phyloP scores from a whole-genome alignment of 2,329 filamentous ascomycete species.

The Talaromyces sp. region DNA sequence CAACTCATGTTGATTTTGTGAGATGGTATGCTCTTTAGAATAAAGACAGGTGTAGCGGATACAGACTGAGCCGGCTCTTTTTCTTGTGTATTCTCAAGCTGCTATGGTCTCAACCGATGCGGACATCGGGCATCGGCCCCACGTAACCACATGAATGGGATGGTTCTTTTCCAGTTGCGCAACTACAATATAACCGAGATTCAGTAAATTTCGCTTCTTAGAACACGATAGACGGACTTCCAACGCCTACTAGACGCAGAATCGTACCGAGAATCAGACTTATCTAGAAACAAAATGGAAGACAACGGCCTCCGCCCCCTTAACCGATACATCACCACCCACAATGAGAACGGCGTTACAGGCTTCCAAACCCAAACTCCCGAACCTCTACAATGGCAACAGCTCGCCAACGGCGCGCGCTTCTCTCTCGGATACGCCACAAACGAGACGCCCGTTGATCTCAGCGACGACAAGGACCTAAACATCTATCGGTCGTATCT shows the following conservation, averaged over 20 bases:
- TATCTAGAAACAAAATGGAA: neutral
- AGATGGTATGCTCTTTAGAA: neutral
- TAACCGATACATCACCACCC: neutral
- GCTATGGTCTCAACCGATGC: neutral
- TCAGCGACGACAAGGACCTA: neutral
- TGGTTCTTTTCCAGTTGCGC: neutral
- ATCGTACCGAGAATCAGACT: neutral
- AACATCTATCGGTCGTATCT: neutral
- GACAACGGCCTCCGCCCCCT: neutral
- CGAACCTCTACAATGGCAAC: neutral
- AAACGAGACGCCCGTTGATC: neutral
- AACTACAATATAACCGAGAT: neutral
- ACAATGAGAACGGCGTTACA: conserved; percentile 4
- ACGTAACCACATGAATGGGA: neutral
- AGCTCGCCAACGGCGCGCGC: conserved; percentile 13
- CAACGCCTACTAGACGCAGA: neutral
- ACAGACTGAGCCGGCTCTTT: neutral
- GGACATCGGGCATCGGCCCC: neutral
- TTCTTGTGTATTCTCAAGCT: neutral
- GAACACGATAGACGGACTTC: neutral
- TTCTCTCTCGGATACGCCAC: neutral
- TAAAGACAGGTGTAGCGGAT: neutral
- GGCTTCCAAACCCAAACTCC: neutral
- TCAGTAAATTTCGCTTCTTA: neutral
- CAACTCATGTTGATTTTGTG: neutral